Base-by-base conservation (phyloP, 345 rosid genomes). In the Salix suchowensis region DNA sequence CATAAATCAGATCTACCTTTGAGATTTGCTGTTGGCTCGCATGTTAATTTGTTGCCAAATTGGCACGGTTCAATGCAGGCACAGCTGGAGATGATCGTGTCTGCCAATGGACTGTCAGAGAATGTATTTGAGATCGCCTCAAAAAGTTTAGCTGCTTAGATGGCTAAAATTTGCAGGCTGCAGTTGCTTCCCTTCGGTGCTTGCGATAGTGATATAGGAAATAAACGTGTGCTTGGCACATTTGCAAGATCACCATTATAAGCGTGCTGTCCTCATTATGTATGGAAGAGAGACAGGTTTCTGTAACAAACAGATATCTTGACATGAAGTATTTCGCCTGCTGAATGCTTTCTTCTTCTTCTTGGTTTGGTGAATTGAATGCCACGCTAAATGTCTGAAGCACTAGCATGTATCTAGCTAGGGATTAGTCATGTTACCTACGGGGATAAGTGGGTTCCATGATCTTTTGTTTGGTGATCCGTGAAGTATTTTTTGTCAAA, bases 71-170 rank as follows among this genome's bases (percentile, higher is more conserved):
- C 37, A 50, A 68, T 86, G 76, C 88, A 96, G 99, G 94, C 95
- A 15, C 97, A 96, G 80, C 83, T 96, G 85, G 98, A 96, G 90
- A 92, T 81, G 96, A 96, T 96, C 72, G 78, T 94, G 86, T 90
- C 97, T 75, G 76, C 89, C 65, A 92, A 94, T 74, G 99, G 98
- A 46, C 80, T 96, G 81, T 96, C 99, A 0, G 99, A 94, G 85
- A 96, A 94, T 28, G 97, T 94, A 10, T 94, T 85, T 48, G 97
- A 96, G 92, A 96, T 96, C 58, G 96, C 97, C 62, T 96, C 97
- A 0, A 94, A 94, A 85, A 90, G 99, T 84, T 88, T 96, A 75
- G 91, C 98, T 74, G 91, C 87, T 79, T 92, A 79, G 82, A 70
- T 76, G 15, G 70, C 37, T 6, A 52, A 52, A 52, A 19, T 52